phyloP scores from a whole-genome alignment of 2,329 filamentous ascomycete genomes.

The Colletotrichum eleusines region DNA sequence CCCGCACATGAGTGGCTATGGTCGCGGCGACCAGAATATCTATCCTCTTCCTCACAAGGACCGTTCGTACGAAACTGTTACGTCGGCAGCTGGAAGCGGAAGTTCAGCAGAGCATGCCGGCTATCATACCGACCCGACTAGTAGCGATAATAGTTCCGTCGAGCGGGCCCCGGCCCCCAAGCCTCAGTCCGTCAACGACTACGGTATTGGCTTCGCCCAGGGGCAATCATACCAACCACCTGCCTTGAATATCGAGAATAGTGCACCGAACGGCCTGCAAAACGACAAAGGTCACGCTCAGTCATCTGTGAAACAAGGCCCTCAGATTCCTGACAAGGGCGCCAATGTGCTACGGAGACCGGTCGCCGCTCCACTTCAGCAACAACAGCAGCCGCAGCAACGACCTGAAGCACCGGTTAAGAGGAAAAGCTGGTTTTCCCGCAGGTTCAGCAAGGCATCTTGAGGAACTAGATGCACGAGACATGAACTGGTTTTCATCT shows the following conservation, averaged over 20 bases:
- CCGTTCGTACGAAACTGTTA: slow-evolving; percentile 88
- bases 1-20: slow-evolving; percentile 55
- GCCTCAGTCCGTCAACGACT: slow-evolving; percentile 68
- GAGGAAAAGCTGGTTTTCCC: slow-evolving; percentile 90
- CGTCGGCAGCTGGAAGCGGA: slow-evolving; percentile 79
- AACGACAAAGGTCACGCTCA: slow-evolving; percentile 15
- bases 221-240: slow-evolving; percentile 57
- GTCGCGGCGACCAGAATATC: slow-evolving; percentile 56
- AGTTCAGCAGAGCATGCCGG: slow-evolving; percentile 79
- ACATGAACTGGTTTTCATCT: slow-evolving; percentile 13
- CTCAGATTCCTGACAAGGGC: slow-evolving; percentile 17
- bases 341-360: slow-evolving; percentile 45
- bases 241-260: slow-evolving; percentile 47
- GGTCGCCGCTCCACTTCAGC: slow-evolving; percentile 41
- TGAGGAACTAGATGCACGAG: slow-evolving; percentile 22
- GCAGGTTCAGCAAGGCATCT: slow-evolving; percentile 77
- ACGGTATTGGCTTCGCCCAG: slow-evolving; percentile 71
- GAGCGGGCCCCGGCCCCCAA: slow-evolving; percentile 75
- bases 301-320: slow-evolving; percentile 21
- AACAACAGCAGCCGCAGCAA: slow-evolving; percentile 44
- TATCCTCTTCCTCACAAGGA: slow-evolving; percentile 74
- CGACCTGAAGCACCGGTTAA: slow-evolving; percentile 68
- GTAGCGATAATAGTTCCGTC: slow-evolving; percentile 92
- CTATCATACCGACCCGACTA: slow-evolving; percentile 86
- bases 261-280: slow-evolving; percentile 13